A percentile compares a stretch with the other conserved stretches of the same genome.
Conservation (phyloP, 78 protist genomes). For the Chrysochromulina tobinii region DNA sequence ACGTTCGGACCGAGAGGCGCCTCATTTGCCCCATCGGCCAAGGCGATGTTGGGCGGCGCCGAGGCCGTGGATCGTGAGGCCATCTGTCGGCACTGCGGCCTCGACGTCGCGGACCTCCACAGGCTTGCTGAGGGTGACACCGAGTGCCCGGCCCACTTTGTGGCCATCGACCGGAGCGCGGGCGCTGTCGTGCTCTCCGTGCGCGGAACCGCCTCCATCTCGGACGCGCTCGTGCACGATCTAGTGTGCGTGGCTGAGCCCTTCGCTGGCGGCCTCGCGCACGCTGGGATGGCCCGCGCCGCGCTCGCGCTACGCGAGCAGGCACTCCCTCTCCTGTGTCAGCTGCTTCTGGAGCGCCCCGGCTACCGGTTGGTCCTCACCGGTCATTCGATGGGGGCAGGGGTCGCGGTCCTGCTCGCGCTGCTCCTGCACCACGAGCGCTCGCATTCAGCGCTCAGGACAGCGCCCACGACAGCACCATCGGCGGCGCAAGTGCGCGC, state of each 20-base stretch:
- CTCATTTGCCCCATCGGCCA: too few species aligned
- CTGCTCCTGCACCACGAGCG: neutral
- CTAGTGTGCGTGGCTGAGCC: neutral
- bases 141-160: neutral
- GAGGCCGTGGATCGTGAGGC: too few species aligned
- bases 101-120: too few species aligned
- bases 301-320: neutral
- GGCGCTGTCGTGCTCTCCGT: constrained; percentile 12
- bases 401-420: constrained; percentile 42
- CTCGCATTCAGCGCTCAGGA: too few species aligned
- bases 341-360: neutral
- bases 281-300: neutral
- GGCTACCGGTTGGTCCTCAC: neutral
- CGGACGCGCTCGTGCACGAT: constrained; percentile 26
- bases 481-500: too few species aligned
- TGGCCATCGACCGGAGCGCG: neutral
- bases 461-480: too few species aligned
- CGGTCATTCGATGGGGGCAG: constrained; percentile 62
- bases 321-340: neutral
- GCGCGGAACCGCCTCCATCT: constrained; percentile 41
- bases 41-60: too few species aligned
- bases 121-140: too few species aligned
- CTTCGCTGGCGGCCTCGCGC: neutral
- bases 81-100: too few species aligned
- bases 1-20: too few species aligned